These are phyloP conservation scores for Talaromyces sp. DNA, from an alignment of 2,329 filamentous ascomycete genomes.

Conservation along the genomic window DNA sequence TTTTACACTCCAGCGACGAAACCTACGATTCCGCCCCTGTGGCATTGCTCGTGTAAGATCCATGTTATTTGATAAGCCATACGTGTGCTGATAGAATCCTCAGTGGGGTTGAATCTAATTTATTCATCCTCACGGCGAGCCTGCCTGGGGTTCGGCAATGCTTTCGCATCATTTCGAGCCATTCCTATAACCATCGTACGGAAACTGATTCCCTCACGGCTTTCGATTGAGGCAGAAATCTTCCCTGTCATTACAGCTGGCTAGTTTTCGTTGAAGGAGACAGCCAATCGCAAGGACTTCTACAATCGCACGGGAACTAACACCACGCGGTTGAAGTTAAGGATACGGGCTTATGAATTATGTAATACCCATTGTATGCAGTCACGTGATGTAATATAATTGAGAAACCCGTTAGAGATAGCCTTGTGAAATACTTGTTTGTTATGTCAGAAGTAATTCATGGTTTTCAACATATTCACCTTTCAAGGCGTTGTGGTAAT, in stretches of 20 bases:
- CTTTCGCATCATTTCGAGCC: slow-evolving; percentile 2
- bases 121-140: slow-evolving; percentile 3
- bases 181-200: neutral
- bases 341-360: neutral
- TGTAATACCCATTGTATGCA: no score
- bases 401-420: no score
- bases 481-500: no score
- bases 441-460: no score
- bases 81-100: neutral
- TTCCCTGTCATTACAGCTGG: neutral
- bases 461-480: no score
- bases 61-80: neutral
- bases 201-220: neutral
- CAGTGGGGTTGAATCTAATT: neutral
- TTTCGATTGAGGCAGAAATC: neutral
- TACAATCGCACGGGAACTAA: neutral
- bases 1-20: slow-evolving; percentile 1
- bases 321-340: neutral
- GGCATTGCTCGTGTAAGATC: slow-evolving; percentile 1
- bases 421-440: no score
- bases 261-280: neutral
- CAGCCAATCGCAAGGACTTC: neutral
- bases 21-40: neutral
- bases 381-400: no score
- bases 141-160: neutral